phyloP scores from a whole-genome alignment of 768 basidiomycete genomes.

The Crassisporium funariophilum region DNA sequence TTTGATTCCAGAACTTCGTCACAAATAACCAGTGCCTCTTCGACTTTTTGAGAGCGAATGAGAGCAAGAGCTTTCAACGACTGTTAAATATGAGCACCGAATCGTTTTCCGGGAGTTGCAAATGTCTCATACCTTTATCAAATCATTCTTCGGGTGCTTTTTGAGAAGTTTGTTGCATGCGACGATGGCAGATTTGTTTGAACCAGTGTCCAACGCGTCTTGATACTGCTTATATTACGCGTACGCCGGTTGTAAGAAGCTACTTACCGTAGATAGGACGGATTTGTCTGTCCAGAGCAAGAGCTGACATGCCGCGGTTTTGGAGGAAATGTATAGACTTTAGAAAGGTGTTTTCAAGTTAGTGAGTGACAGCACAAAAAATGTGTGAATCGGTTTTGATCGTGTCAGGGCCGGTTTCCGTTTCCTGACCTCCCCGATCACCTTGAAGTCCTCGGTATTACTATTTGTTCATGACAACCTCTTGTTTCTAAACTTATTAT shows the following conservation, averaged over 20 bases:
- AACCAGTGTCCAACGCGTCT: constrained; percentile 87
- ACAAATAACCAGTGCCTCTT: constrained; percentile 76
- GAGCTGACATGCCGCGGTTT: constrained; percentile 41
- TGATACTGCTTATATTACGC: constrained; percentile 6
- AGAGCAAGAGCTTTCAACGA: constrained; percentile 84
- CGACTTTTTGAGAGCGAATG: constrained; percentile 82
- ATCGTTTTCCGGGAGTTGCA: too few relatives aligned
- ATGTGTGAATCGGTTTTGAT: neutral
- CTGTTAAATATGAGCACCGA: constrained; percentile 41
- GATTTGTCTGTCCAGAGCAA: constrained; percentile 78
- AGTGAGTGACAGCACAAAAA: neutral
- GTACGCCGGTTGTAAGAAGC: constrained; percentile 5
- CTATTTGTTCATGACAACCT: constrained; percentile 7
- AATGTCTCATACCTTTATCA: constrained; percentile 65
- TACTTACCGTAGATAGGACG: constrained; percentile 80
- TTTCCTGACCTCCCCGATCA: constrained; percentile 14
- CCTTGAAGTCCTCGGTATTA: neutral
- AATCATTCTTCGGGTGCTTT: constrained; percentile 74
- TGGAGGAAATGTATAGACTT: constrained; percentile 4
- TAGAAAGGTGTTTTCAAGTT: too few relatives aligned
- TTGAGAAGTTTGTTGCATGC: constrained; percentile 87
- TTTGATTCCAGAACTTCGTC: constrained; percentile 79
- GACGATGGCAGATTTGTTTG: constrained; percentile 84
- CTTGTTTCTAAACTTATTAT: neutral
- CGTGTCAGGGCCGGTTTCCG: constrained; percentile 14